phyloP scores from a whole-genome alignment of 441 rosid genomes.

The Biscutella laevigata region DNA sequence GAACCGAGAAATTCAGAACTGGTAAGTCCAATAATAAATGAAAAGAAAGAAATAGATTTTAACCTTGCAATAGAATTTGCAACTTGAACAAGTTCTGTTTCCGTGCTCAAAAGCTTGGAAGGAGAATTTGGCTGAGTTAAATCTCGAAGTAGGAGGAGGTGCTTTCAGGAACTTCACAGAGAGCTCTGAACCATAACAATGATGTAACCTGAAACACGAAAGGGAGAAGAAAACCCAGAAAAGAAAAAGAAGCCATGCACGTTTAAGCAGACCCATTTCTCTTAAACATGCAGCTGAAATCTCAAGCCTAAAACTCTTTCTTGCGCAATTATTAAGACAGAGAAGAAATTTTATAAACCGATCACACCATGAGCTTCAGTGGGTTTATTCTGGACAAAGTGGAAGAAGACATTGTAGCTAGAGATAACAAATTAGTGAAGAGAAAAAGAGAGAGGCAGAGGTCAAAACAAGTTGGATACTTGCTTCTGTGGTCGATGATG shows the following conservation, averaged over 20 bases:
- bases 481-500: conserved; percentile 25
- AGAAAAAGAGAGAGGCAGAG: conserved; percentile 18
- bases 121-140: conserved; percentile 51
- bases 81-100: conserved; percentile 42
- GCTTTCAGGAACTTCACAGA: conserved; percentile 60
- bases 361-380: background rate
- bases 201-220: conserved; percentile 33
- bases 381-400: conserved; percentile 13
- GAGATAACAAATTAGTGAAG: conserved; percentile 21
- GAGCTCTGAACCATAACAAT: conserved; percentile 30
- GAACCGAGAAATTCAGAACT: background rate
- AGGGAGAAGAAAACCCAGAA: conserved; percentile 32
- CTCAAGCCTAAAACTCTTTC: conserved; percentile 4
- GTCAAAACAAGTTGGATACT: conserved; percentile 16
- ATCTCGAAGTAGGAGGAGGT: conserved; percentile 53
- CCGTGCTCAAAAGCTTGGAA: conserved; percentile 48
- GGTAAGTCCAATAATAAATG: background rate
- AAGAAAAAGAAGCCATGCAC: conserved; percentile 35
- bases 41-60: no score
- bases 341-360: background rate
- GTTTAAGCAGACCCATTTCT: conserved; percentile 40
- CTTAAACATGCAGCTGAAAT: conserved; percentile 1
- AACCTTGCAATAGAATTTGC: conserved; percentile 63
- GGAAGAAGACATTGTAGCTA: conserved; percentile 24
- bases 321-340: conserved; percentile 7